A percentile compares a stretch with the other conserved stretches of the same genome.
Evolutionary conservation across 2,329 filamentous ascomycete species (phyloP).

Genomic region (Apiospora hydei): DNA sequence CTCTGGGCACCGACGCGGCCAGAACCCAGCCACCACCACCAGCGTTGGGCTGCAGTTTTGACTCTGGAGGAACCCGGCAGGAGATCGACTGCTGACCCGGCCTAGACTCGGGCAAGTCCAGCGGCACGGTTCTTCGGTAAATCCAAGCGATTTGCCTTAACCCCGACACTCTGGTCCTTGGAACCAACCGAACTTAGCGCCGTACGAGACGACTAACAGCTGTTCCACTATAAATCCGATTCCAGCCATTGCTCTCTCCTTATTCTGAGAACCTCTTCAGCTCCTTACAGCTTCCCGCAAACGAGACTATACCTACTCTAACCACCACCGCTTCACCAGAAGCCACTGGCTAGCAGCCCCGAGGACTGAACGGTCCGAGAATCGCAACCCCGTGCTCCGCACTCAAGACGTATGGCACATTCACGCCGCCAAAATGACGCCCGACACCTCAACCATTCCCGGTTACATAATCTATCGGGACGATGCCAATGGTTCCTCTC

Average conservation of each 20-base stretch:
- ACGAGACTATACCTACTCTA: not conserved
- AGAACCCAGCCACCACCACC: not conserved
- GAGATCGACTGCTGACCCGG: not conserved
- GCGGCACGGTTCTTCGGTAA: not conserved
- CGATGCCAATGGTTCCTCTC: slow-evolving; percentile 47
- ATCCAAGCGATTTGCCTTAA: not conserved
- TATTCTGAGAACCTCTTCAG: not conserved
- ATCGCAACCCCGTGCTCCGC: not conserved
- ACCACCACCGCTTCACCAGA: not conserved
- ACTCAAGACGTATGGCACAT: slow-evolving; percentile 26
- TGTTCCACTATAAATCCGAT: not conserved
- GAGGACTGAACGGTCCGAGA: not conserved
- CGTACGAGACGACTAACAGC: not conserved
- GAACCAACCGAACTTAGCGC: not conserved
- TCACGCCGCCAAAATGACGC: slow-evolving; percentile 44
- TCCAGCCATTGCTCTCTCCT: not conserved
- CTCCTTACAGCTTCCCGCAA: not conserved
- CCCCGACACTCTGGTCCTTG: not conserved
- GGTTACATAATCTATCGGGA: slow-evolving; percentile 55
- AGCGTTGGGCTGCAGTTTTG: not conserved
- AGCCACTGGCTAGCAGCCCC: not conserved
- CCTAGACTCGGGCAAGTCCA: not conserved
- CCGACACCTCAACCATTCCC: slow-evolving; percentile 52
- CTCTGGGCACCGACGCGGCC: not conserved
- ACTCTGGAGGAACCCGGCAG: not conserved